A percentile compares a stretch with the other conserved stretches of the same genome.
Evolutionary conservation across 495 filamentous ascomycete species (phyloP).

Genomic region (Saxophila tyrrhenica): DNA sequence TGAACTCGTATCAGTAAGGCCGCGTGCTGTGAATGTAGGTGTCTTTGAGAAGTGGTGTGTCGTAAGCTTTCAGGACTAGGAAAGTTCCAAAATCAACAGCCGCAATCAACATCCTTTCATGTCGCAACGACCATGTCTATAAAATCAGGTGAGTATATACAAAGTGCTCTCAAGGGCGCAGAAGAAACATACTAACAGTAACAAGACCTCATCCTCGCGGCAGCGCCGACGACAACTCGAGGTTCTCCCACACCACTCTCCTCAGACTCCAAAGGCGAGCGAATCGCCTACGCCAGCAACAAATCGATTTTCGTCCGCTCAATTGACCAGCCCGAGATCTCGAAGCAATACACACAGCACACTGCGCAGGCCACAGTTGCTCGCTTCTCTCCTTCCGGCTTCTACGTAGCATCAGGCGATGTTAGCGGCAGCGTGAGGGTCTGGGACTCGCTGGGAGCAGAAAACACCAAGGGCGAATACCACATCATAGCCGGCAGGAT

Average conservation of each 20-base stretch:
- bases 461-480: conserved; percentile 73
- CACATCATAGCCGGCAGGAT: conserved; percentile 88
- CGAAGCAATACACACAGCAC: conserved; percentile 83
- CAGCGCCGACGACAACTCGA: conserved; percentile 71
- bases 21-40: not conserved
- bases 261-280: conserved; percentile 79
- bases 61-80: not conserved
- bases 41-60: not conserved
- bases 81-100: not conserved
- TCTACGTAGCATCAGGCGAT: conserved; percentile 92
- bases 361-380: conserved; percentile 81
- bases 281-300: conserved; percentile 85
- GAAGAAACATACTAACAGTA: not conserved
- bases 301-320: conserved; percentile 92
- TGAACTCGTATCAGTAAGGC: not conserved
- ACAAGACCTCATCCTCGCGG: conserved; percentile 58
- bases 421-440: conserved; percentile 70
- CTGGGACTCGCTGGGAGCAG: conserved; percentile 66
- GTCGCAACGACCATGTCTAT: conserved; percentile 2
- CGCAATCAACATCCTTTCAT: not conserved
- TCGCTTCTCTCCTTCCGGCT: conserved; percentile 87
- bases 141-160: not conserved
- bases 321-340: conserved; percentile 73
- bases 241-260: conserved; percentile 86
- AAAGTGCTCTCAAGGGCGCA: not conserved